Evolutionary conservation across 1,284 basidiomycete species (phyloP), one percentile per base, ranked within the genome.

Genomic region (Tausonia pullulans): DNA sequence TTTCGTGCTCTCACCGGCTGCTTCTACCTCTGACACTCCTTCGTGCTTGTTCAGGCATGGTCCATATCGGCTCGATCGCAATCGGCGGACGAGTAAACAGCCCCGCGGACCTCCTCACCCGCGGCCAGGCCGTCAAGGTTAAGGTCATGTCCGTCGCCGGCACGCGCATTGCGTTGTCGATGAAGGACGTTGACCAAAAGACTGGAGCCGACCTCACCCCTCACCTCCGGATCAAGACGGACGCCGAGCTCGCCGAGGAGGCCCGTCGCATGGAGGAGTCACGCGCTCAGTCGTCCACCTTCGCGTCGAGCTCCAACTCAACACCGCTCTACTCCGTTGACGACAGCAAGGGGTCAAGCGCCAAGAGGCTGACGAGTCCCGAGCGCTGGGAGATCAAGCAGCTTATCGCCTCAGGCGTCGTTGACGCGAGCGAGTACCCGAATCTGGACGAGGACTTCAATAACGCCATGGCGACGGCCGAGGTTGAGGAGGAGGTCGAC

Each of bases 321-420:
- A 78, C 77, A 3, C 78, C 78, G 1, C 67, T 79, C 3, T 72
- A 65, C 41, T 65, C 74, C 9, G 72, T 71, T 44, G 75, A 75
- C 84, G 65, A 92, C 87, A 71, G 83, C 83, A 58, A 78, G 86
- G 64, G 88, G 83, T 60, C 79, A 85, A 55, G 73, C 62, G 90
- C 91, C 1, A 95, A 95, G 74, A 84, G 96, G 14, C 79, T 98
- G 64, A 95, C 95, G 1, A 94, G 90, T 41, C 96, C 96, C 0
- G 96, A 99, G 76, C 84, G 96, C 39, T 99, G 95, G 91, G 96
- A 99, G 79, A 90, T 98, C 76, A 97, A 98, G 75, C 96, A 98
- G 75, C 84, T 98, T 66, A 97, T 98, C 68, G 91, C 96, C 0
- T 96, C 92, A 52, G 96, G 96, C 58, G 89, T 87, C 5, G 84